Evolutionary conservation across 345 rosid species (phyloP).

Genomic region (Psidium guajava): DNA sequence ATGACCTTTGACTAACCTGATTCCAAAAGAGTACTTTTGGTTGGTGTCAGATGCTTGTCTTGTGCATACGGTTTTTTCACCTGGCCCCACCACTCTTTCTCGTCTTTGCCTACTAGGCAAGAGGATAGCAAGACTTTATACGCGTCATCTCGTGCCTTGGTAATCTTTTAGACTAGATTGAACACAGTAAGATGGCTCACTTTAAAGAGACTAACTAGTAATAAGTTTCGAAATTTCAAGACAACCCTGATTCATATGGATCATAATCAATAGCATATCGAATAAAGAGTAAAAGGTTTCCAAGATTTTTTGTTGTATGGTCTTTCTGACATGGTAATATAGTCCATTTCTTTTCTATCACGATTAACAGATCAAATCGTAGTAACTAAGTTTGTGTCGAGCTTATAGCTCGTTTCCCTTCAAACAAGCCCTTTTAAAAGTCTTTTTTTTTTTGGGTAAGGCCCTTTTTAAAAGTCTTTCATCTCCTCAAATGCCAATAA

Average conservation of each 20-base stretch:
- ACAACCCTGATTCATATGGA: neutral
- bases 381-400: neutral
- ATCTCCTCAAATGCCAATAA: neutral
- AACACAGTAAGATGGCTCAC: too few species aligned
- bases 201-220: neutral
- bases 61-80: too few species aligned
- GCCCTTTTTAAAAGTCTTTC: neutral
- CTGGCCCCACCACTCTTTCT: too few species aligned
- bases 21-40: too few species aligned
- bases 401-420: neutral
- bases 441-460: too few species aligned
- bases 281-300: neutral
- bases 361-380: neutral
- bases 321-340: neutral
- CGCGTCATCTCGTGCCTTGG: too few species aligned
- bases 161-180: too few species aligned
- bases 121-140: too few species aligned
- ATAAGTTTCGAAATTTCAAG: neutral
- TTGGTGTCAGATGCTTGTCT: too few species aligned
- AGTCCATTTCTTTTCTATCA: neutral
- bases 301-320: neutral
- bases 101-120: too few species aligned
- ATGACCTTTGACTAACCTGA: too few species aligned
- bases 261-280: neutral
- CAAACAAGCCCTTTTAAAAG: too few species aligned